A percentile compares a stretch with the other conserved stretches of the same genome.
Evolutionary conservation across 1,139 yeast genomes (phyloP).

Genomic region (Diutina rugosa): DNA sequence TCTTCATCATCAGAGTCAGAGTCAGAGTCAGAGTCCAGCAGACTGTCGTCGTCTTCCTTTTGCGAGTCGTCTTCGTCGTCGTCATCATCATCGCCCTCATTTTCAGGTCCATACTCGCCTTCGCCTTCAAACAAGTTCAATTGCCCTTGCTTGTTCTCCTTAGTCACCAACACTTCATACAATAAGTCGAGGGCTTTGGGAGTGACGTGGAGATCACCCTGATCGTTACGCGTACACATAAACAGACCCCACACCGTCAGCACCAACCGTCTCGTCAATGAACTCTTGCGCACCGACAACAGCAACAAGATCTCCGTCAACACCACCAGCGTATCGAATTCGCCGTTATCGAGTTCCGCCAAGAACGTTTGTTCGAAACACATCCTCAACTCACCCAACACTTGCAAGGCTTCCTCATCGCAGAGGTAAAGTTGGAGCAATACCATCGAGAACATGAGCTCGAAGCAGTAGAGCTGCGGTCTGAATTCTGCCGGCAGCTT

Average conservation of each 20-base stretch:
- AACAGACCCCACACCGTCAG: constrained; percentile 63
- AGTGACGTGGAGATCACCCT: constrained; percentile 15
- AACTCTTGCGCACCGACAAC: constrained; percentile 60
- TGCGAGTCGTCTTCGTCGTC: constrained; percentile 18
- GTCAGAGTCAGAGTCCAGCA: constrained; percentile 13
- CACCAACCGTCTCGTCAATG: constrained; percentile 59
- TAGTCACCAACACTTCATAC: constrained; percentile 55
- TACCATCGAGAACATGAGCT: constrained; percentile 66
- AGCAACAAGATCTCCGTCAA: constrained; percentile 73
- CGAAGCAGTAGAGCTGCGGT: constrained; percentile 35
- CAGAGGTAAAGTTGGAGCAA: constrained; percentile 70
- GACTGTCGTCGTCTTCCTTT: constrained; percentile 10
- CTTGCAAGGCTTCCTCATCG: constrained; percentile 65
- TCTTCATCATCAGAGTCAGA: constrained; percentile 18
- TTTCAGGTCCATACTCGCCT: constrained; percentile 30
- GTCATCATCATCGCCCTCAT: constrained; percentile 10
- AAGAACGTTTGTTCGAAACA: constrained; percentile 31
- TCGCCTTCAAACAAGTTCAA: constrained; percentile 59
- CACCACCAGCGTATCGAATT: constrained; percentile 32
- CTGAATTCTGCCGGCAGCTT: constrained; percentile 6
- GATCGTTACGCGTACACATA: constrained; percentile 20
- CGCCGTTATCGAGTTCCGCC: constrained; percentile 9
- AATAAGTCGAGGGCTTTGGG: constrained; percentile 41
- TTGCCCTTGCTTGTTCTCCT: constrained; percentile 79
- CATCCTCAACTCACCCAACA: constrained; percentile 57